Percentiles rank a stretch among this genome's conserved stretches.
These are phyloP conservation scores for Nitzschia sp. DNA, from an alignment of 108 stramenopile species.

Conservation along the genomic window DNA sequence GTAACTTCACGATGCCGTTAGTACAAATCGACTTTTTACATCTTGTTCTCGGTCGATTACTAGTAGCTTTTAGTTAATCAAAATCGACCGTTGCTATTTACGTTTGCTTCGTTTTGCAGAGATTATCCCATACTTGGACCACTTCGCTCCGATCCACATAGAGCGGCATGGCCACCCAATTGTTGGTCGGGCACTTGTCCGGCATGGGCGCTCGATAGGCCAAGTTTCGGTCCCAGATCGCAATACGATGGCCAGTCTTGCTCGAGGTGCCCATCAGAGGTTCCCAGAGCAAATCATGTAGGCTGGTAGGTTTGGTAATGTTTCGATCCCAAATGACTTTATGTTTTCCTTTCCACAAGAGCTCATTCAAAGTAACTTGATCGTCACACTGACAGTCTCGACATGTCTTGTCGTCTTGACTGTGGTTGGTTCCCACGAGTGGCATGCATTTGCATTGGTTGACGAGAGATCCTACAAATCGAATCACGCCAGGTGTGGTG, in stretches of 20 bases:
- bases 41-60: too few species aligned
- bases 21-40: background rate
- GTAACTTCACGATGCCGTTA: too few species aligned
- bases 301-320: background rate
- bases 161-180: conserved; percentile 61
- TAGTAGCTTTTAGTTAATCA: too few species aligned
- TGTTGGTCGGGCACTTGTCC: conserved; percentile 37
- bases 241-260: conserved; percentile 41
- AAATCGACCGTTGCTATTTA: too few species aligned
- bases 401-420: background rate
- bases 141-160: conserved; percentile 23
- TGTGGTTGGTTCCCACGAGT: background rate
- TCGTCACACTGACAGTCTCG: conserved; percentile 49
- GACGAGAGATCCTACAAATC: conserved; percentile 39
- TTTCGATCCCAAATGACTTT: conserved; percentile 22
- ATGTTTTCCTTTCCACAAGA: conserved; percentile 40
- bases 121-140: conserved; percentile 6
- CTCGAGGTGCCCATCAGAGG: conserved; percentile 36
- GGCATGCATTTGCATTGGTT: conserved; percentile 27
- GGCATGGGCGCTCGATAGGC: conserved; percentile 48
- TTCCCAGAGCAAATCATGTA: conserved; percentile 26
- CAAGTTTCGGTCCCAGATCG: conserved; percentile 59
- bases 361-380: conserved; percentile 46
- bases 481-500: conserved; percentile 24
- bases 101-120: too few species aligned